Evolutionary conservation across 2,329 filamentous ascomycete genomes (phyloP).

Genomic region (Penicillium sp.): DNA sequence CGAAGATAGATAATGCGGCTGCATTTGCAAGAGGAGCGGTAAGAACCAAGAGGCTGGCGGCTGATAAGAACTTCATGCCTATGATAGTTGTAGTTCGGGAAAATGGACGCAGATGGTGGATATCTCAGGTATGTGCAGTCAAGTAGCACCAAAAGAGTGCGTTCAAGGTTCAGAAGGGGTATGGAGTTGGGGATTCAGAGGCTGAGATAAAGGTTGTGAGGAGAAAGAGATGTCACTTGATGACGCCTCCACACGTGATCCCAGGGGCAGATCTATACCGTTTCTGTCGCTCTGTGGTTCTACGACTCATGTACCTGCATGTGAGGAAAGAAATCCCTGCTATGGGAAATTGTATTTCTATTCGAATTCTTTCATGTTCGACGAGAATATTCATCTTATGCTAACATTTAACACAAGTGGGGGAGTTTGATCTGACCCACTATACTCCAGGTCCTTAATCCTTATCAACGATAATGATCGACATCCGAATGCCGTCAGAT

Average conservation of each 20-base stretch:
- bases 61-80: conserved; percentile 43
- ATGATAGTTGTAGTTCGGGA: neutral
- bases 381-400: neutral
- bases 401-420: neutral
- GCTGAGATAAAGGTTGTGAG: neutral
- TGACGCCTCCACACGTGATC: conserved; percentile 19
- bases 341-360: no score
- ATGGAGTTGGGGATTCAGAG: neutral
- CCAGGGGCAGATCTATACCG: conserved; percentile 2
- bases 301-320: conserved; percentile 6
- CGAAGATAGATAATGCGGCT: conserved; percentile 47
- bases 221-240: conserved; percentile 19
- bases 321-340: neutral
- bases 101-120: neutral
- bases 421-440: conserved; percentile 8
- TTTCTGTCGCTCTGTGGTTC: neutral
- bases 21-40: conserved; percentile 45
- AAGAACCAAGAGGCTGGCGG: conserved; percentile 41
- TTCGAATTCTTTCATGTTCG: neutral
- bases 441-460: neutral
- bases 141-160: neutral
- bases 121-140: neutral
- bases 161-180: neutral
- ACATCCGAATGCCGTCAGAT: neutral
- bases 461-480: conserved; percentile 12